These are phyloP conservation scores for Parietaria judaica DNA, from an alignment of 306 rosid genomes.

Conservation along the genomic window DNA sequence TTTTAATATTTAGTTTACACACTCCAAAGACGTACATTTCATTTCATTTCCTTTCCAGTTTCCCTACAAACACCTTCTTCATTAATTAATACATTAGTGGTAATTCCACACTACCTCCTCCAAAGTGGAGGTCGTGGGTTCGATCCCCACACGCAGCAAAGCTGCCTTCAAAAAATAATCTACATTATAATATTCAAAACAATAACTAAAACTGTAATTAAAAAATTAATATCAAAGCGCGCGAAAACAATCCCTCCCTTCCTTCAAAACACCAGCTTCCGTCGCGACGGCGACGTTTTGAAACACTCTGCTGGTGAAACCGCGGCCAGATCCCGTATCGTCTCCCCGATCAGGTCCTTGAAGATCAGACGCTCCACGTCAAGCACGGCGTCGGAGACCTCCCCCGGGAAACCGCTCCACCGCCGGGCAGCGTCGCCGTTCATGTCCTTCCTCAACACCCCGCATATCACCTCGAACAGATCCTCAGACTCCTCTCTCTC, in stretches of 20 bases:
- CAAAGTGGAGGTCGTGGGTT: too few species aligned
- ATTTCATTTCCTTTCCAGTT: too few species aligned
- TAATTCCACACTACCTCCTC: too few species aligned
- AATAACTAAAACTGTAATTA: background rate
- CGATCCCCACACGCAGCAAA: too few species aligned
- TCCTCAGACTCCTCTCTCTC: constrained; percentile 63
- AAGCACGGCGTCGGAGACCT: constrained; percentile 58
- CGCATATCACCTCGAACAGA: constrained; percentile 55
- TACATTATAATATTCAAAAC: background rate
- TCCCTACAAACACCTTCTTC: constrained; percentile 4
- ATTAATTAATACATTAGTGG: too few species aligned
- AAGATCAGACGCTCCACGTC: constrained; percentile 79
- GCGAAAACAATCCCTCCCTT: constrained; percentile 22
- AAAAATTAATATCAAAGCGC: constrained; percentile 17
- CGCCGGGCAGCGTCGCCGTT: constrained; percentile 43
- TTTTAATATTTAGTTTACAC: background rate
- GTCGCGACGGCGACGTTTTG: constrained; percentile 32
- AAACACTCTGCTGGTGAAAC: constrained; percentile 16
- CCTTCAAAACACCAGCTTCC: constrained; percentile 55
- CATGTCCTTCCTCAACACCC: constrained; percentile 63
- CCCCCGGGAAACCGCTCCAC: constrained; percentile 60
- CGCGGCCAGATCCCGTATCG: constrained; percentile 58
- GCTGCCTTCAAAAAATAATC: too few species aligned
- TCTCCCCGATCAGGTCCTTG: constrained; percentile 77
- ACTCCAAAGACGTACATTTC: constrained; percentile 6